Evolutionary conservation across 2,329 filamentous ascomycete genomes (phyloP).

Genomic region (Pseudocercospora eumusae): DNA sequence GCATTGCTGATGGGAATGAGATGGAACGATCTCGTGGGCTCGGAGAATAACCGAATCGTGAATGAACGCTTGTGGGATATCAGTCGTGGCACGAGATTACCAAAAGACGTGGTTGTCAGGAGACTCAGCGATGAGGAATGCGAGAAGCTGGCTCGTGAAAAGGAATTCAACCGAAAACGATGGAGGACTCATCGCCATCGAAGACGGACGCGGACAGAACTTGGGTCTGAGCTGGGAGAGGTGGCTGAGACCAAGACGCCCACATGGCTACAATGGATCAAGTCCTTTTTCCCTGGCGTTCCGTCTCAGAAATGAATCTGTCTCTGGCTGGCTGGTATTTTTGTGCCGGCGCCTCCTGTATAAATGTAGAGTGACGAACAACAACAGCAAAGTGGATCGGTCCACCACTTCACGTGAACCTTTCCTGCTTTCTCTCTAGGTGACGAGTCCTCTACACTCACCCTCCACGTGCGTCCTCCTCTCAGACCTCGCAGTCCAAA

Average conservation of each 20-base stretch:
- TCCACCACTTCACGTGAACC: no score
- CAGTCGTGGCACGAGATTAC: background rate
- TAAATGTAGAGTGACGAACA: no score
- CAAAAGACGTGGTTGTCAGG: background rate
- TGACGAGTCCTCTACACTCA: no score
- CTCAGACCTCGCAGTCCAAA: background rate
- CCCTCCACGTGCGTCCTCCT: background rate
- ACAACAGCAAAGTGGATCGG: no score
- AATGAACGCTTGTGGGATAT: background rate
- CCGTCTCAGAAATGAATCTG: background rate
- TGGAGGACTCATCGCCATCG: background rate
- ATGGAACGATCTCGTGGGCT: constrained; percentile 10
- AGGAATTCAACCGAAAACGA: background rate
- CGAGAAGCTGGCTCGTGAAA: background rate
- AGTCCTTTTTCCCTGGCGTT: background rate
- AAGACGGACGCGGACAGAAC: background rate
- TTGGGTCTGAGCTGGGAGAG: background rate
- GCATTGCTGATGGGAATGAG: constrained; percentile 12
- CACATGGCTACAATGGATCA: background rate
- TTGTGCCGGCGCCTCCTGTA: no score
- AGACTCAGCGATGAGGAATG: background rate
- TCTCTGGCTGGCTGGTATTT: background rate
- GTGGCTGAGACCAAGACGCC: background rate
- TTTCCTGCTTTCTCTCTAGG: no score
- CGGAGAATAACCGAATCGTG: background rate